phyloP scores from a whole-genome alignment of 371 early-diverging fungal species.

The Sanchytrium tribonematis region DNA sequence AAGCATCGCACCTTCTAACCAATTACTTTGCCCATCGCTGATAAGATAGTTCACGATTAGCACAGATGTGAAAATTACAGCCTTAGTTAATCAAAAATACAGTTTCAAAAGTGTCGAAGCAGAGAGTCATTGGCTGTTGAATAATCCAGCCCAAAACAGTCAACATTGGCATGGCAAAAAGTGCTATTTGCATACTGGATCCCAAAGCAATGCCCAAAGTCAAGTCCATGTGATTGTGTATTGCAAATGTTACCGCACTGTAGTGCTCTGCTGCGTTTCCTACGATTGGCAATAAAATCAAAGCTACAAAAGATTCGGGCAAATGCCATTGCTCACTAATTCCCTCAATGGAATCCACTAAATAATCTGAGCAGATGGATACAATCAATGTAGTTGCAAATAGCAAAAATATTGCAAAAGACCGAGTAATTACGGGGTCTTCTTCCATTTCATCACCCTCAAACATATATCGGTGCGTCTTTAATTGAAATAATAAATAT shows the following conservation, averaged over 20 bases:
- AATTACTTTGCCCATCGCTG: conserved; percentile 36
- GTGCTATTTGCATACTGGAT: conserved; percentile 64
- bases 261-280: conserved; percentile 42
- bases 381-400: conserved; percentile 25
- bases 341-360: conserved; percentile 48
- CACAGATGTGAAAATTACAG: conserved; percentile 46
- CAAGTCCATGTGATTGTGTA: conserved; percentile 64
- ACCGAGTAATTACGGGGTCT: conserved; percentile 6
- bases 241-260: conserved; percentile 46
- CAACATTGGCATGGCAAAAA: conserved; percentile 54
- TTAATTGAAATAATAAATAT: conserved; percentile 45
- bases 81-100: conserved; percentile 3
- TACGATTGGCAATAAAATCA: conserved; percentile 45
- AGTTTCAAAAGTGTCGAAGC: conserved; percentile 50
- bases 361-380: conserved; percentile 43
- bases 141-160: conserved; percentile 68
- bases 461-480: conserved; percentile 32
- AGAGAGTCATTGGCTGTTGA: conserved; percentile 34
- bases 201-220: conserved; percentile 58
- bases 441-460: conserved; percentile 4
- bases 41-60: conserved; percentile 51
- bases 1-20: conserved; percentile 58
- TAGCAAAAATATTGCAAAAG: conserved; percentile 7
- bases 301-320: conserved; percentile 46
- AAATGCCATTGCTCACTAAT: conserved; percentile 24